Conservation (phyloP, 768 basidiomycete genomes). For the Phanerochaete sordida region DNA sequence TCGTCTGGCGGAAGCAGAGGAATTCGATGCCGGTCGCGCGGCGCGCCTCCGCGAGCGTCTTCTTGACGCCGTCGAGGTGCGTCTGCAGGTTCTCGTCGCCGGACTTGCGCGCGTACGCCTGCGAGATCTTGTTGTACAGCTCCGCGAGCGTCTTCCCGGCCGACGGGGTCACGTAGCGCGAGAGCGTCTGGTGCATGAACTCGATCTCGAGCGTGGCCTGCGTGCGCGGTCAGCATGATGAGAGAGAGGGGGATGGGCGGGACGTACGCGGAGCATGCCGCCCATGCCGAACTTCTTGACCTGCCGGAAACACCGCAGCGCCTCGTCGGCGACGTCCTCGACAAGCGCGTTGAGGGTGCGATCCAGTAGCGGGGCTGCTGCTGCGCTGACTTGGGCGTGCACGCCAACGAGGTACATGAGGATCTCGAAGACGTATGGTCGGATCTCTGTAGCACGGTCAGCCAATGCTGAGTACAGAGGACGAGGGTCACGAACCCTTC, state of each 20-base stretch:
- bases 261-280: constrained; percentile 92
- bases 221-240: background rate
- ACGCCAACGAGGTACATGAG: constrained; percentile 87
- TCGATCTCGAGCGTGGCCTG: constrained; percentile 99
- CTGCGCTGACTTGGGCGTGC: constrained; percentile 84
- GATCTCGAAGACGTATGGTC: constrained; percentile 89
- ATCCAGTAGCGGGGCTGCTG: constrained; percentile 76
- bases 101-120: constrained; percentile 82
- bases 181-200: constrained; percentile 95
- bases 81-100: constrained; percentile 85
- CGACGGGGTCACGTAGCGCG: constrained; percentile 76
- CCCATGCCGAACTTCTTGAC: constrained; percentile 95
- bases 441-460: constrained; percentile 61
- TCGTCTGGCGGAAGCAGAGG: constrained; percentile 81
- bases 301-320: constrained; percentile 81
- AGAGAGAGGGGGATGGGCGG: background rate
- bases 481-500: constrained; percentile 50
- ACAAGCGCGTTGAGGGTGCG: constrained; percentile 80
- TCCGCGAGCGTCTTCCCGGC: constrained; percentile 87
- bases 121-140: constrained; percentile 91
- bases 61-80: constrained; percentile 89
- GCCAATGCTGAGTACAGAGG: background rate
- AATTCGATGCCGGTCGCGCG: constrained; percentile 93
- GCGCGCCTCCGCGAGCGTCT: constrained; percentile 82
- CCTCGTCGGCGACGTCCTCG: constrained; percentile 79